Conservation (phyloP, 169 alveolate species). For the Plasmodium cynomolgi region DNA sequence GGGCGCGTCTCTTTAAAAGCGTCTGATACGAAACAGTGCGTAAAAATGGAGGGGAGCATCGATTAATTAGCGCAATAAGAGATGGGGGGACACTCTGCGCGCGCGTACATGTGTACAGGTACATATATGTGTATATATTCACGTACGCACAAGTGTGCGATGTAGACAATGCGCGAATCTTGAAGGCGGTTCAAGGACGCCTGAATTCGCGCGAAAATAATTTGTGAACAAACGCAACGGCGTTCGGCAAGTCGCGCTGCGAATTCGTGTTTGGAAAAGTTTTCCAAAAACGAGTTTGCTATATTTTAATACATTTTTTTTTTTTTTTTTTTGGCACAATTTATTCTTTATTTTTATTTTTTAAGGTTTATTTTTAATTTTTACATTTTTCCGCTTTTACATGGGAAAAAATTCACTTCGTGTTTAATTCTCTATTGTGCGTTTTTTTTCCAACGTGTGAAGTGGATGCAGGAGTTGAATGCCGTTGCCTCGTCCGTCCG, state of each 20-base stretch:
- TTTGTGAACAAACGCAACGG: constrained; percentile 10
- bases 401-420: background rate
- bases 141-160: background rate
- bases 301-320: constrained; percentile 2
- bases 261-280: constrained; percentile 21
- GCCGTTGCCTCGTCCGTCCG: background rate
- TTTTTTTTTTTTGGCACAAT: constrained; percentile 6
- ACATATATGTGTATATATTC: background rate
- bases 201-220: background rate
- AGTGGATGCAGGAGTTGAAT: background rate
- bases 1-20: background rate
- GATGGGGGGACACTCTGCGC: background rate
- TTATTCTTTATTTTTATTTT: constrained; percentile 2
- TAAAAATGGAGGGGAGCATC: background rate
- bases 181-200: background rate
- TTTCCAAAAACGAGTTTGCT: background rate
- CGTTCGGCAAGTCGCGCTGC: background rate
- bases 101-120: background rate
- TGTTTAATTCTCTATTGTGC: background rate
- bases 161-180: background rate
- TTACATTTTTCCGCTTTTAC: background rate
- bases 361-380: background rate
- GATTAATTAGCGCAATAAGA: background rate
- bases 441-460: background rate
- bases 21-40: background rate